phyloP scores from a whole-genome alignment of 1,284 basidiomycete species.

The Moesziomyces sp. region DNA sequence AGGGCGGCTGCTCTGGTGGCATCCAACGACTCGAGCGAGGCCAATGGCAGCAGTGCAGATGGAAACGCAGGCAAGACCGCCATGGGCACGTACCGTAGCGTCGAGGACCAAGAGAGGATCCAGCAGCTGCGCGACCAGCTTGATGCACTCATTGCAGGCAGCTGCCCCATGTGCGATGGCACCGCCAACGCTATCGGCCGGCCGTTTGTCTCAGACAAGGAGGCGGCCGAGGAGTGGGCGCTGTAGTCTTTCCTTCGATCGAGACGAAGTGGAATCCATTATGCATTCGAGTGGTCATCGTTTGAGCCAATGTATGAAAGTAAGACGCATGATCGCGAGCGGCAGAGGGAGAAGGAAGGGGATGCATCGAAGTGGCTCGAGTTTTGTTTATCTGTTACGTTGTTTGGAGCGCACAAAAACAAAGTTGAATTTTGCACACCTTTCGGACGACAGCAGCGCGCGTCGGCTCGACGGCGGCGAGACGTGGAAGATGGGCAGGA shows the following conservation, averaged over 20 bases:
- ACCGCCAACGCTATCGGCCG: conserved; percentile 53
- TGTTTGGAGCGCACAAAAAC: neutral
- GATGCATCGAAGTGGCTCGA: too few species aligned
- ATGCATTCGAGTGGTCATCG: too few species aligned
- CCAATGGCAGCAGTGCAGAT: neutral
- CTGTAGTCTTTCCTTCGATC: conserved; percentile 8
- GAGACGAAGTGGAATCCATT: too few species aligned
- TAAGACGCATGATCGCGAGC: too few species aligned
- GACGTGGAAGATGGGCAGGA: conserved; percentile 7
- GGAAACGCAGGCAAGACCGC: conserved; percentile 1
- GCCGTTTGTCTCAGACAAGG: conserved; percentile 53
- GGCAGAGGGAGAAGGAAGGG: too few species aligned
- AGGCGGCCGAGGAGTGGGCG: conserved; percentile 53
- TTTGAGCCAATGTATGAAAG: too few species aligned
- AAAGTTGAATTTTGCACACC: neutral
- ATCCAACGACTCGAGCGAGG: conserved; percentile 8
- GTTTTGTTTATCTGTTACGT: neutral
- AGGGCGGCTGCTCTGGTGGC: conserved; percentile 21
- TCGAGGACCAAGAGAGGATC: conserved; percentile 53
- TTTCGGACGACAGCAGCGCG: conserved; percentile 9
- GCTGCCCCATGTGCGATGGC: conserved; percentile 61
- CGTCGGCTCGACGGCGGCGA: neutral
- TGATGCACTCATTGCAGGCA: conserved; percentile 62
- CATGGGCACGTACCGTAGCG: conserved; percentile 18
- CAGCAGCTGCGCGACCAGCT: conserved; percentile 62